Conservation (phyloP, 257 asterid genomes). For the Eustoma russellianum region DNA sequence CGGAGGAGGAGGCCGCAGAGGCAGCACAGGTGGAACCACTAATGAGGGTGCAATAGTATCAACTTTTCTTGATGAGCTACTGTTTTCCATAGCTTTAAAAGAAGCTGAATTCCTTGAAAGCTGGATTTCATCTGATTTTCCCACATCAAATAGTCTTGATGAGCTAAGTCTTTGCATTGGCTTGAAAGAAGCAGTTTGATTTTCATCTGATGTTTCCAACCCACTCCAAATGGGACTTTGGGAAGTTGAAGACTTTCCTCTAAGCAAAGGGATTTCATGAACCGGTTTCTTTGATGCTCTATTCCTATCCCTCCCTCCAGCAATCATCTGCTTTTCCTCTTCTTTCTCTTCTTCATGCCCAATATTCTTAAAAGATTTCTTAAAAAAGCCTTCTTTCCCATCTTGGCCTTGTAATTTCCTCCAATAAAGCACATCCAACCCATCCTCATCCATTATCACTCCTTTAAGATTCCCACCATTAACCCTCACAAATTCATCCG, state of each 20-base stretch:
- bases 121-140: slow-evolving; percentile 5
- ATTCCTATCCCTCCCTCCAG: slow-evolving; percentile 11
- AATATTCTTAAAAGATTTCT: slow-evolving; percentile 28
- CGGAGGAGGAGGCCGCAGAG: slow-evolving; percentile 14
- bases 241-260: slow-evolving; percentile 71
- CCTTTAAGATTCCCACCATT: slow-evolving; percentile 72
- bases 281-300: slow-evolving; percentile 25
- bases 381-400: slow-evolving; percentile 32
- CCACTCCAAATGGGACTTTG: slow-evolving; percentile 51
- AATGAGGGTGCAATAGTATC: slow-evolving; percentile 12
- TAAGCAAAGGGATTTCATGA: slow-evolving; percentile 56
- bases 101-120: slow-evolving; percentile 3
- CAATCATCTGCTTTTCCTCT: slow-evolving; percentile 43
- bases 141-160: neutral
- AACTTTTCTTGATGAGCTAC: slow-evolving; percentile 17
- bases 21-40: neutral
- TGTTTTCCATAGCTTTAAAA: slow-evolving; percentile 24
- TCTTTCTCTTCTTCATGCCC: slow-evolving; percentile 27
- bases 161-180: slow-evolving; percentile 26
- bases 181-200: slow-evolving; percentile 16
- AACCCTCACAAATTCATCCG: slow-evolving; percentile 32
- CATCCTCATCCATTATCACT: slow-evolving; percentile 79
- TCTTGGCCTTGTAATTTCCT: slow-evolving; percentile 45
- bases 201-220: slow-evolving; percentile 2
- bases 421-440: slow-evolving; percentile 92